Evolutionary conservation across 179 eudicot genomes (phyloP).

Genomic region (Silene noctiflora): DNA sequence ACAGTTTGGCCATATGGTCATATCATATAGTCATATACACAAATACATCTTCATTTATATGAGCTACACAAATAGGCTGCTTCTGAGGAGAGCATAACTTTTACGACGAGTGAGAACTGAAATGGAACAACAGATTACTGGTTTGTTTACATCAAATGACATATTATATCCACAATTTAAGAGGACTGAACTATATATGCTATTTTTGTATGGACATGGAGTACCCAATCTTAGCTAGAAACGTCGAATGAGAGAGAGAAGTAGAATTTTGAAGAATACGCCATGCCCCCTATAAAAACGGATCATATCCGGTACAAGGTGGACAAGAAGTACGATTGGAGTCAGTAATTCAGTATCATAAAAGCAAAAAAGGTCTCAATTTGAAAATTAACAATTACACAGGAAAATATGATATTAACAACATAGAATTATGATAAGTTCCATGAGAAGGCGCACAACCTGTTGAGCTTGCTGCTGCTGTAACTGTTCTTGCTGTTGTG

Average conservation of each 20-base stretch:
- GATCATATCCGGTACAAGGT: not conserved
- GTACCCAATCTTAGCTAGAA: conserved; percentile 7
- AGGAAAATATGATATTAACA: not conserved
- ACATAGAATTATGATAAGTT: not conserved
- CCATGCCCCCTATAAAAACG: not conserved
- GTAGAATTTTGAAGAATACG: not conserved
- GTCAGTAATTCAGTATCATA: not conserved
- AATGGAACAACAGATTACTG: not conserved
- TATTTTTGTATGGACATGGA: not conserved
- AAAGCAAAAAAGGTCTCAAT: not conserved
- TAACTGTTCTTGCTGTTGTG: conserved; percentile 88
- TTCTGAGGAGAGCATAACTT: not conserved
- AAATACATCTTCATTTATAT: not conserved
- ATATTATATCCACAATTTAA: not conserved
- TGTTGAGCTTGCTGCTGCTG: conserved; percentile 92
- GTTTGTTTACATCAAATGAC: not conserved
- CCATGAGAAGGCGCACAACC: conserved; percentile 36
- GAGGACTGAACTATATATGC: not conserved
- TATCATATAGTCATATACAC: not conserved
- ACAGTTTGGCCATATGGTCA: too few relatives aligned
- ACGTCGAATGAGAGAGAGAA: not conserved
- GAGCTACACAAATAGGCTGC: not conserved
- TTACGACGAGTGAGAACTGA: not conserved
- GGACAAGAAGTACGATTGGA: not conserved
- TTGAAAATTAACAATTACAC: not conserved